Base-by-base conservation (phyloP, 1,284 basidiomycete species). In the Takashimella koratensis region DNA sequence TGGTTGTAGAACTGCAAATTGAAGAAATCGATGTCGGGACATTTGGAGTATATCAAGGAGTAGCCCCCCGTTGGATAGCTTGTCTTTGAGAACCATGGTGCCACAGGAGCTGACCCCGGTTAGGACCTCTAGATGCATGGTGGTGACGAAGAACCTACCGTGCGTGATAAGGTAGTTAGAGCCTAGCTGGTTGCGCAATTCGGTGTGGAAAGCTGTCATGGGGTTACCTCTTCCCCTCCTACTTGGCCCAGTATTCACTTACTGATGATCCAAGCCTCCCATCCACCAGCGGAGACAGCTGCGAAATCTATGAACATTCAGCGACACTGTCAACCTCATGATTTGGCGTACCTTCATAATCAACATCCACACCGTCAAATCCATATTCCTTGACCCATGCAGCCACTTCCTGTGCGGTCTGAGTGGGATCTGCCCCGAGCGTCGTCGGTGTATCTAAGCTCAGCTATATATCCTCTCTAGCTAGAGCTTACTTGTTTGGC, bases 291-390 rank as follows among this genome's bases (percentile, higher is more conserved):
- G 50, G 72, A 70, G 65, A 74, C 67, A 11, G 69, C 71, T 8
- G 54, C 23, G 59, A 66, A 64, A 52, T 72, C 63, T 56, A 24
- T n/a, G n/a, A n/a, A n/a, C n/a, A n/a, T n/a, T 4, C 21, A 16
- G 41, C 13, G 19, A 36, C 22, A 16, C 39, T n/a, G n/a, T n/a
- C n/a, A n/a, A 43, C 27, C 1, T 11, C 47, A 47, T 10, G 11
- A 12, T n/a, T n/a, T n/a, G n/a, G 20, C 23, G 48, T 50, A 48
- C 53, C 57, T 65, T 79, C 79, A 55, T 77, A 79, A 59, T 80
- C 79, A 53, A 80, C 74, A 52, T 80, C 79, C n/a, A 80, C 77
- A 41, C 79, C 79, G 57, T 80, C 79, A 6, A 80, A 61, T 12
- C 67, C 68, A 62, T 79, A 76, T 43, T 72, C 47, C 56, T 73